A percentile compares a stretch with the other conserved stretches of the same genome.
Conservation (phyloP, 306 rosid genomes). For the Vachellia collinsii region DNA sequence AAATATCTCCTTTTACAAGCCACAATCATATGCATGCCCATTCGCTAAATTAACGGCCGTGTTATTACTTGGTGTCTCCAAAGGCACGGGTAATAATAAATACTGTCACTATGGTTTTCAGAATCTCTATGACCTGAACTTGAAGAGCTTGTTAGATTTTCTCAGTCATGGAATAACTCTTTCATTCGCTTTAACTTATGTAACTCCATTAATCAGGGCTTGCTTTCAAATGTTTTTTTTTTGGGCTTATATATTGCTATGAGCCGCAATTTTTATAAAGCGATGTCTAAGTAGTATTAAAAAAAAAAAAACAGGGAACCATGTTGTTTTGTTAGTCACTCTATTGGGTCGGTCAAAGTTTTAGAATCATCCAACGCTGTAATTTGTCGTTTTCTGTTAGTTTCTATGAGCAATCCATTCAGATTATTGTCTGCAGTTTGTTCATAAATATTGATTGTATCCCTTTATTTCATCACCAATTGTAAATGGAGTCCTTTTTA, state of each 20-base stretch:
- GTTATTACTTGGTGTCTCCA: background rate
- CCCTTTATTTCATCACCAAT: background rate
- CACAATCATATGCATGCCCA: conserved; percentile 1
- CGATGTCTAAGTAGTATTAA: no score
- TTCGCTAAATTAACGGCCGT: conserved; percentile 24
- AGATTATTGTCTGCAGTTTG: background rate
- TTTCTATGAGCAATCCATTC: background rate
- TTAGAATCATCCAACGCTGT: background rate
- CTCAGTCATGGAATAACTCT: background rate
- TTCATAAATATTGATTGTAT: background rate
- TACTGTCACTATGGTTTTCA: background rate
- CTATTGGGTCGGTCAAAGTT: background rate
- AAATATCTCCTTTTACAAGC: conserved; percentile 25
- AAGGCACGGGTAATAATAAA: conserved; percentile 1
- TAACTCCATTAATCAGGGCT: background rate
- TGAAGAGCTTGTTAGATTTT: background rate
- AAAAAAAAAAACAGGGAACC: background rate
- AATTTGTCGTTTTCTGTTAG: background rate
- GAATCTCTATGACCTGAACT: background rate
- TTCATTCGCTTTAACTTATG: background rate
- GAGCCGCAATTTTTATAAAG: background rate
- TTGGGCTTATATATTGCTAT: background rate
- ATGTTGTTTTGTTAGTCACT: background rate
- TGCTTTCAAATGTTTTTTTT: background rate
- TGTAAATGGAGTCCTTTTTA: background rate